A percentile compares a stretch with the other conserved stretches of the same genome.
Conservation (phyloP, 83 land plant species). For the Larix sibirica region DNA sequence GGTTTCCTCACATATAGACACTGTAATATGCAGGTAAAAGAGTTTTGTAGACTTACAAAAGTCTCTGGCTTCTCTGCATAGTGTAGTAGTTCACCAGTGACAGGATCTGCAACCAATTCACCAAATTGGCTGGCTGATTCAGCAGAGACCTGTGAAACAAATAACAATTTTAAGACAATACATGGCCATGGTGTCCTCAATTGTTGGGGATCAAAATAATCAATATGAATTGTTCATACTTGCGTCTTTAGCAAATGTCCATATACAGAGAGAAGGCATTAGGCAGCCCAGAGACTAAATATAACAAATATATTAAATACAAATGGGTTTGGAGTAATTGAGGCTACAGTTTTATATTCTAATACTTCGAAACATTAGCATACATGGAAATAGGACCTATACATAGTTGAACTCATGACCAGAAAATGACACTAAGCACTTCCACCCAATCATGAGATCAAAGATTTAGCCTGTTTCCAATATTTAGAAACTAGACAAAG, state of each 20-base stretch:
- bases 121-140: slow-evolving; percentile 93
- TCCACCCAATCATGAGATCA: not conserved
- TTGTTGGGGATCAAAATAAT: not conserved
- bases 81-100: slow-evolving; percentile 85
- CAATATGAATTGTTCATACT: too few relatives aligned
- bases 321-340: not conserved
- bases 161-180: slow-evolving; percentile 8
- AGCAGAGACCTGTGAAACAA: slow-evolving; percentile 69
- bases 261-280: not conserved
- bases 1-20: not conserved
- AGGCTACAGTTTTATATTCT: not conserved
- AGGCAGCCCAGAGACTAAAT: not conserved
- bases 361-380: not conserved
- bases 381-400: not conserved
- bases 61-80: slow-evolving; percentile 99
- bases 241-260: not conserved
- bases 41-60: slow-evolving; percentile 66
- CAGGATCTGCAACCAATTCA: slow-evolving; percentile 89
- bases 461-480: not conserved
- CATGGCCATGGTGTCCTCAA: not conserved
- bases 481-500: not conserved
- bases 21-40: not conserved
- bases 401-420: not conserved
- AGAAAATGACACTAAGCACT: not conserved
- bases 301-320: not conserved